Evolutionary conservation across 1,284 basidiomycete species (phyloP), one percentile per base, ranked within the genome.

Genomic region (Schizophyllum commune): DNA sequence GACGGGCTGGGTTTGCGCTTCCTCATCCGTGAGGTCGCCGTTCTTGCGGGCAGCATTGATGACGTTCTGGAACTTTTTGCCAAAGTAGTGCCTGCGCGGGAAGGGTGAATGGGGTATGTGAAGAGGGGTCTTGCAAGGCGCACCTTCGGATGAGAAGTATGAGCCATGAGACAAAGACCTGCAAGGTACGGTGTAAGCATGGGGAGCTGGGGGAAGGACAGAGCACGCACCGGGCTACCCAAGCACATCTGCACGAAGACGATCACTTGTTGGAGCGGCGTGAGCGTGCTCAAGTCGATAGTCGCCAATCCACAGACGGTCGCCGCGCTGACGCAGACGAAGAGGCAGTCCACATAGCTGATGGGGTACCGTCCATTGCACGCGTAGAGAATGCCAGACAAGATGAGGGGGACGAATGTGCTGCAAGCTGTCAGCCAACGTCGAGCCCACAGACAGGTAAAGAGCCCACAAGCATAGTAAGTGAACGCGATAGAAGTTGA

Each of bases 291-390:
- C 67, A 94, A 72, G 71, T 94, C 85, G 65, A 92, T 76, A 5
- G 90, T 86, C 53, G 82, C 79, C 27, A 94, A 77, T 13, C 92
- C 91, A 66, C 89, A 91, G 62, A 92, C 88, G 3, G 86, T 86
- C 77, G 92, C 85, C 8, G 89, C 85, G 71, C 86, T 90, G 68
- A 92, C 81, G 63, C 84, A 91, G 68, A 83, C 81, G 75, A 85
- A 94, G 54, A 94, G 79, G 11, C 85, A 78, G 69, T 94, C 91
- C 69, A 92, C 81, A 72, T 91, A 92, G 51, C 79, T 67, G 56
- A 91, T 79, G 56, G 79, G 82, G 66, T 79, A 81, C 60, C 75
- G 71, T 55, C 87, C 88, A 79, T 90, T 90, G 72, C 80, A 81
- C n/a, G 83, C 87, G 66, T 85, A 94, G 68, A 93, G 81, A 58